Conservation (phyloP, 169 alveolate species). For the Plasmodium ovale region DNA sequence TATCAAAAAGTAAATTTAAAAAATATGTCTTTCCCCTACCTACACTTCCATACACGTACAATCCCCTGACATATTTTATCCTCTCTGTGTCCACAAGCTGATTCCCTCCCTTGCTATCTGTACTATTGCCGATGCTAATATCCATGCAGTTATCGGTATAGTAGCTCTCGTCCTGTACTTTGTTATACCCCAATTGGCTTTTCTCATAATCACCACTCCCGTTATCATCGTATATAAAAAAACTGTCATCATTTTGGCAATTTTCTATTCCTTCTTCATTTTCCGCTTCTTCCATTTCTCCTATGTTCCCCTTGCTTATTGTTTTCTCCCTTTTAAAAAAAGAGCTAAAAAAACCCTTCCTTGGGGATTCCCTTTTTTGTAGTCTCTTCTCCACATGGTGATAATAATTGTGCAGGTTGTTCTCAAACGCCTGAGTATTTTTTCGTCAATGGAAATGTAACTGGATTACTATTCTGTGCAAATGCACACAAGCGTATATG, state of each 20-base stretch:
- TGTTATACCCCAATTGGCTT: conserved; percentile 4
- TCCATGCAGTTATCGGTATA: too few species aligned
- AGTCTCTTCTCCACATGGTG: conserved; percentile 18
- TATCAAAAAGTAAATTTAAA: conserved; percentile 81
- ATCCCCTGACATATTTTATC: conserved; percentile 62
- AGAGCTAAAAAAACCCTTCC: conserved; percentile 29
- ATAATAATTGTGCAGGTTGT: conserved; percentile 36
- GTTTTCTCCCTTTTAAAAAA: conserved; percentile 20
- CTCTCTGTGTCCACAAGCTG: too few species aligned
- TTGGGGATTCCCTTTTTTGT: background rate
- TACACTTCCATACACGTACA: conserved; percentile 85
- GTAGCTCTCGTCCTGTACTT: conserved; percentile 25
- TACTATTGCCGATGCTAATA: background rate
- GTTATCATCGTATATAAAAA: conserved; percentile 34
- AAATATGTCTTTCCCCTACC: conserved; percentile 88
- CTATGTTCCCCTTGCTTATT: background rate
- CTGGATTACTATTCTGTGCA: too few species aligned
- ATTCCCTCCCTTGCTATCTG: background rate
- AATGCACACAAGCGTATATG: too few species aligned
- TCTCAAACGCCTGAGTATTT: conserved; percentile 58
- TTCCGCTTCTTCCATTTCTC: background rate
- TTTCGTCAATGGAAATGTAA: too few species aligned
- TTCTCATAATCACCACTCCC: background rate
- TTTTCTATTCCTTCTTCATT: background rate
- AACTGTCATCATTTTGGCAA: conserved; percentile 33